phyloP scores from a whole-genome alignment of 495 filamentous ascomycete species.

The Penicillium goetzii region DNA sequence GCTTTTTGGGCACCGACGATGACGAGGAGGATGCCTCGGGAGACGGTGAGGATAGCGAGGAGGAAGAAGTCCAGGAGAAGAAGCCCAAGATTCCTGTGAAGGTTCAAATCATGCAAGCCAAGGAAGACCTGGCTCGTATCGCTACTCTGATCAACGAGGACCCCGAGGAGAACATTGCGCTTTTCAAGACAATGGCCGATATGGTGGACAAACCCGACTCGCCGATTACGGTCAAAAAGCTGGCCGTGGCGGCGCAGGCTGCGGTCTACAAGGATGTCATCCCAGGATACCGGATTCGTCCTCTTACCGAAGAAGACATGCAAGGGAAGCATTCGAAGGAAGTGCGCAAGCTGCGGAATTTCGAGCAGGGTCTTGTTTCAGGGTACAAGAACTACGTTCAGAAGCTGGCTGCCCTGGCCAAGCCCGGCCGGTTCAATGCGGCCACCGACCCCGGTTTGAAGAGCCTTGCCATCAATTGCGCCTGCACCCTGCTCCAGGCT shows the following conservation, averaged over 20 bases:
- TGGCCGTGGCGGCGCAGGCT: constrained; percentile 82
- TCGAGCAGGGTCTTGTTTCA: constrained; percentile 79
- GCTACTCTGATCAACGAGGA: constrained; percentile 85
- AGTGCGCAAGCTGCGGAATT: constrained; percentile 75
- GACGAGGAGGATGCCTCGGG: constrained; percentile 42
- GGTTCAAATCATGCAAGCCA: constrained; percentile 80
- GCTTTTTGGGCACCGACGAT: constrained; percentile 54
- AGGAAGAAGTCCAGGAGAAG: constrained; percentile 50
- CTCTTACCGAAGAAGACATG: constrained; percentile 70
- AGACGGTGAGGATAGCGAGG: constrained; percentile 59
- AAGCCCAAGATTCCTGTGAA: constrained; percentile 67
- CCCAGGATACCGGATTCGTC: constrained; percentile 91
- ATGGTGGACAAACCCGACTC: constrained; percentile 60
- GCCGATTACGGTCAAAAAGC: constrained; percentile 75
- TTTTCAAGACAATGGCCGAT: constrained; percentile 75
- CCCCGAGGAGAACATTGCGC: constrained; percentile 83
- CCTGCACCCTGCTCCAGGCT: constrained; percentile 71
- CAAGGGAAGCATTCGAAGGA: constrained; percentile 87
- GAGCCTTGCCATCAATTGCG: constrained; percentile 80
- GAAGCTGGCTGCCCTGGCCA: constrained; percentile 65
- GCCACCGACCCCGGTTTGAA: constrained; percentile 48
- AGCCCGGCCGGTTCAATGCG: constrained; percentile 46
- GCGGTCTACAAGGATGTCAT: constrained; percentile 96
- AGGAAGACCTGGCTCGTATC: constrained; percentile 88
- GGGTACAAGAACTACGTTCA: constrained; percentile 84